Evolutionary conservation across 1,284 basidiomycete genomes (phyloP), one percentile per base, ranked within the genome.

Genomic region (Phellinidium pouzarii): DNA sequence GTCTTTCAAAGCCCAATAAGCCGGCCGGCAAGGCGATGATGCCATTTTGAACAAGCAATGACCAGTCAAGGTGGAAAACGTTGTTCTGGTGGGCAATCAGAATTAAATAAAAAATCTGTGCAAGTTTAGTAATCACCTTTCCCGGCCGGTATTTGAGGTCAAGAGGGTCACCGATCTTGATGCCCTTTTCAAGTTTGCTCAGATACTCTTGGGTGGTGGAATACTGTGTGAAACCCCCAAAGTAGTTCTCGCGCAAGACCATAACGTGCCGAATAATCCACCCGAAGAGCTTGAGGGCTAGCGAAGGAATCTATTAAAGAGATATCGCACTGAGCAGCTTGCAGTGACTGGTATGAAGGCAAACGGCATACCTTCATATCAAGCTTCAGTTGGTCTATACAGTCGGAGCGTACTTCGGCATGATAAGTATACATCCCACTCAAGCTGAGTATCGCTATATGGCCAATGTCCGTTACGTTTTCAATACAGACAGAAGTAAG

Each of bases 211-310:
- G 78, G 47, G 91, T 74, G 0, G 91, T 94, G 5, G 84, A 84
- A 62, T 93, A 96, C 60, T 94, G 88, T 1, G 92, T 95, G 66
- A 94, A 96, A 3, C 79, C 77, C 17, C 94, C 94, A 53, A 95
- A 83, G 66, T 96, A 96, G 65, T 96, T 95, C 61, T 94, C 91
- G 51, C 87, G 82, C 49, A 95, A 63, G 44, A 87, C 82, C 81
- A 97, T 87, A 59, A 94, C 74, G 61, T 91, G 83, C 29, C 93
- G 82, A 52, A 94, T 78, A 0, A 83, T 83, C 91, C 92, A 95
- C 17, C 92, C 93, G 45, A 92, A 71, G 0, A 76, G 73, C 62
- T 87, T 89, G 68, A 85, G 87, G 3, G 78, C 65, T 62, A 4
- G 71, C 60, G 82, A 51, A 27, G 37, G 37, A 19, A 50, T 29